Evolutionary conservation across 1,139 yeast species (phyloP), one percentile per base, ranked within the genome.

Genomic region (Yamadazyma sp.): DNA sequence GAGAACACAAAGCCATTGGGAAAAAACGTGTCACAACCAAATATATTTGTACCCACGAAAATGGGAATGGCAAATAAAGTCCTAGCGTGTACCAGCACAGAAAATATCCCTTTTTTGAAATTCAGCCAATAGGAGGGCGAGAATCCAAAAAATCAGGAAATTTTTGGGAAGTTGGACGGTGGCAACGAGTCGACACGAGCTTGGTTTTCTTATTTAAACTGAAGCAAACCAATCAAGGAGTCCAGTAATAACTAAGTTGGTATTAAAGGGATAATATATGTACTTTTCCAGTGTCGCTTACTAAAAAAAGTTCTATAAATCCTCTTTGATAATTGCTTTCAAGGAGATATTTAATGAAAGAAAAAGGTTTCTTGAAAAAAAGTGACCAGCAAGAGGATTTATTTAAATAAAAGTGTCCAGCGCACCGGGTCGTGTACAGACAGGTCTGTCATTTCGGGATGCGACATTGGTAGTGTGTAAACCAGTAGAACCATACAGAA

Each of bases 1-100:
- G 45, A n/a, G 53, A 47, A 40, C 53, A 49, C 36, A 49, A 47
- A 41, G 53, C 53, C 53, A 49, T 49, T 3, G 18, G 33, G 16
- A 22, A 29, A n/a, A 25, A 16, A 23, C 30, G 34, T 20, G 25
- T 27, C 21, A 18, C 28, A 30, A 34, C 22, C 30, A 35, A 34
- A 28, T n/a, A n/a, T n/a, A n/a, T n/a, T 14, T n/a, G n/a, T 27
- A 26, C 16, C 29, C 16, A 15, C 15, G 16, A 14, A 26, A 26
- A 26, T 13, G 21, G 21, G 21, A 18, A 18, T 24, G 22, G 22
- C 22, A 6, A 21, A 12, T 17, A 30, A 26, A 18, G 22, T 9
- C 18, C 31, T 24, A 12, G 29, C 29, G 29, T 27, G 29, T 27
- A 27, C 29, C 29, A 15, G 24, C 24, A 32, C 26, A 24, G 13